Evolutionary conservation across 768 basidiomycete species (phyloP).

Genomic region (Cystofilobasidium ferigula): DNA sequence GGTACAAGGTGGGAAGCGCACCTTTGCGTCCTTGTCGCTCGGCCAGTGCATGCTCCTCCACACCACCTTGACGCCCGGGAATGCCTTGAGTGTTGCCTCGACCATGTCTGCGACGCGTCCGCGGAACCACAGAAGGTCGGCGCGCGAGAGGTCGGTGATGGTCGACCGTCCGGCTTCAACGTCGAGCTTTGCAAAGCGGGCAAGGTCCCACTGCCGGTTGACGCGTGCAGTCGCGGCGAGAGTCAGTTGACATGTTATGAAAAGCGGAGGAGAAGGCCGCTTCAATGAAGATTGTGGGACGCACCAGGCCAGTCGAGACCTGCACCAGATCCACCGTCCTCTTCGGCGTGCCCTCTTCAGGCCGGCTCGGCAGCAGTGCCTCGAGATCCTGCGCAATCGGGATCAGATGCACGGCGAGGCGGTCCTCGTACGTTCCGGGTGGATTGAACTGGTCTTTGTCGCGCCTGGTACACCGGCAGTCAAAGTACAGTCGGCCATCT

Average conservation of each 20-base stretch:
- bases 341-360: neutral
- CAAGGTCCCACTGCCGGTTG: slow-evolving; percentile 21
- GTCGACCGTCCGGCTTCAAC: slow-evolving; percentile 13
- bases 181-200: slow-evolving; percentile 23
- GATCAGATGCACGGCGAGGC: slow-evolving; percentile 5
- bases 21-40: slow-evolving; percentile 25
- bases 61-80: slow-evolving; percentile 20
- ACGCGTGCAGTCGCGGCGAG: neutral
- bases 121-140: slow-evolving; percentile 6
- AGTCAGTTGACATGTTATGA: too few relatives aligned
- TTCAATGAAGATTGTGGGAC: neutral
- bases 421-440: slow-evolving; percentile 11
- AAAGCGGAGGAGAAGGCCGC: neutral
- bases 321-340: slow-evolving; percentile 22
- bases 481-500: neutral
- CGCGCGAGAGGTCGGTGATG: slow-evolving; percentile 15
- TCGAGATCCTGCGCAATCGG: slow-evolving; percentile 15
- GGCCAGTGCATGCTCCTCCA: slow-evolving; percentile 26
- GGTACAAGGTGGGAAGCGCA: neutral
- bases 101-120: slow-evolving; percentile 7
- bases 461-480: neutral
- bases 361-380: slow-evolving; percentile 6
- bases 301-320: slow-evolving; percentile 20
- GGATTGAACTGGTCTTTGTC: slow-evolving; percentile 26
- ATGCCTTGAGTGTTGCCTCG: neutral